Base-by-base conservation (phyloP, 805 yeast species). In the Naumovozyma baii region DNA sequence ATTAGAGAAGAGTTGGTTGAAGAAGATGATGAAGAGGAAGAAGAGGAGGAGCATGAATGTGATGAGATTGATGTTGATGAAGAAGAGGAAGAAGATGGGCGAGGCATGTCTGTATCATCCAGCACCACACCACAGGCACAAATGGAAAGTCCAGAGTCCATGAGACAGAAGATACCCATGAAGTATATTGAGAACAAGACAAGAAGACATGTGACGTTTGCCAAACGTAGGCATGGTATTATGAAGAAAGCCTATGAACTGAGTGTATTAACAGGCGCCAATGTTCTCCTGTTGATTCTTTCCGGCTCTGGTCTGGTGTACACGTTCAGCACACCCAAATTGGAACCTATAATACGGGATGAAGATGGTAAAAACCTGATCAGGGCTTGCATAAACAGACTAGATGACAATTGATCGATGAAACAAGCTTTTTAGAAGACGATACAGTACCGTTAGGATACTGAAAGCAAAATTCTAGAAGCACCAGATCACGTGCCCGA, bases 241-340 rank as follows among this genome's bases (percentile, higher is more conserved):
- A 90, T 90, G 96, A 90, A 90, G 68, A 90, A 90, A 67, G 96
- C 96, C 14, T 90, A 90, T 66, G 98, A 90, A 62, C 72, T 90
- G 49, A 81, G 94, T 13, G 96, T 92, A 36, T 73, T 90, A 54
- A 90, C 97, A 7, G 97, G 98, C 39, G 88, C 97, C 29, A 96
- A 90, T 64, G 96, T 92, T 18, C 72, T 90, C 48, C 69, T 90
- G 43, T 74, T 90, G 48, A 96, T 92, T 40, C 94, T 88, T 31
- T 80, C 94, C 36, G 95, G 88, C 61, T 86, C 96, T 14, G 97
- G 97, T 2, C 76, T 90, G 44, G 96, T 92, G 34, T 92, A 90
- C 65, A 92, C 97, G 15, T 90, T 90, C 62, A 85, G 96, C 34
- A 90, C 97, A 12, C 97, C 97, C 41, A 90, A 92, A 66, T 73